Evolutionary conservation across 2,329 filamentous ascomycete genomes (phyloP).

Genomic region (Myriosclerotinia curreyana): DNA sequence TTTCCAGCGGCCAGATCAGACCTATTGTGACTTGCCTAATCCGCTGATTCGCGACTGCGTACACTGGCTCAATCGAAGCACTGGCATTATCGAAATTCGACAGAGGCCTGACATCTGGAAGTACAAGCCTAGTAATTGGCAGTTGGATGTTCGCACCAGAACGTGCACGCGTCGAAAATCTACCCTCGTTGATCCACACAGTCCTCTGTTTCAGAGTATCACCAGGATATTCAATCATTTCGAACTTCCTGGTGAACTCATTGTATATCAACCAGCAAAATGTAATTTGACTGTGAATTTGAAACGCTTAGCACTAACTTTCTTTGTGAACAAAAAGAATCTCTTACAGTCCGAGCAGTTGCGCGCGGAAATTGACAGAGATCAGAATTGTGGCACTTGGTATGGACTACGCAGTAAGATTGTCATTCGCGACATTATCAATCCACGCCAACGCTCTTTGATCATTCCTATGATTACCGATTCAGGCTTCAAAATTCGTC

Average conservation of each 20-base stretch:
- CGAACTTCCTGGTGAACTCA: slow-evolving; percentile 45
- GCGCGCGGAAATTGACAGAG: slow-evolving; percentile 49
- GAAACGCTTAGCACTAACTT: slow-evolving; percentile 51
- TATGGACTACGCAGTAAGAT: slow-evolving; percentile 59
- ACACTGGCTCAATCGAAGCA: slow-evolving; percentile 55
- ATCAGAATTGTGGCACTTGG: slow-evolving; percentile 59
- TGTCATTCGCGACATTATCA: slow-evolving; percentile 48
- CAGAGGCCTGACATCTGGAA: slow-evolving; percentile 44
- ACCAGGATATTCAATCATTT: slow-evolving; percentile 50
- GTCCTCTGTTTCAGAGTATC: slow-evolving; percentile 43
- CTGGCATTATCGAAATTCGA: slow-evolving; percentile 51
- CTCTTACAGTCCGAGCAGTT: slow-evolving; percentile 51
- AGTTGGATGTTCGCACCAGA: slow-evolving; percentile 36
- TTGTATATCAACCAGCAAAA: slow-evolving; percentile 45
- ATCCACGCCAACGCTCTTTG: slow-evolving; percentile 28
- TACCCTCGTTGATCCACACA: slow-evolving; percentile 50
- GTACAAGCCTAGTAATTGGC: slow-evolving; percentile 42
- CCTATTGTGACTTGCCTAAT: not conserved
- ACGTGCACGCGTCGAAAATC: slow-evolving; percentile 30
- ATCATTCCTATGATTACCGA: no score
- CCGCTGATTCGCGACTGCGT: slow-evolving; percentile 50
- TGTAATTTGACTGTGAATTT: slow-evolving; percentile 47
- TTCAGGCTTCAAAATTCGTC: not conserved
- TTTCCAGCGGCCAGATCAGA: no score
- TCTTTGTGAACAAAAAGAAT: slow-evolving; percentile 46